Evolutionary conservation across 169 alveolate genomes (phyloP), one percentile per base, ranked within the genome.

Genomic region (Pseudocohnilembus persalinus): DNA sequence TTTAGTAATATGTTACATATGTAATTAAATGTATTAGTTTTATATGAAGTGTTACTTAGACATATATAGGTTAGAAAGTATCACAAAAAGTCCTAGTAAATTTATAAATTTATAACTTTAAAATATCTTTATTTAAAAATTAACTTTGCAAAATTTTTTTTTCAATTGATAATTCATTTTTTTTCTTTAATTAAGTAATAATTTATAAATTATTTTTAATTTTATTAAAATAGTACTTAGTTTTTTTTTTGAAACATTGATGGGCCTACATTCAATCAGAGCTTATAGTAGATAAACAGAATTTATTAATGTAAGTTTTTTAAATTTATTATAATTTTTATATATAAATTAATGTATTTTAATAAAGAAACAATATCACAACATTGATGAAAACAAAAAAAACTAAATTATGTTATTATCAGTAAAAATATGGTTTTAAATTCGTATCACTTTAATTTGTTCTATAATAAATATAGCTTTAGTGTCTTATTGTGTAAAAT

Each of bases 231-330:
- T n/a, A n/a, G 76, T 93, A 0, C 73, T 91, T 11, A 80, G 87
- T 73, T 84, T 77, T 73, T 87, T 93, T 32, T 77, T 95, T 31
- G 98, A 95, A 87, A 93, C 97, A 29, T 76, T 92, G 29, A 74
- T 84, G 65, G 97, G 97, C 16, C 77, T 81, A 29, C 35, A 88
- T 35, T 92, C 94, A 28, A 92, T 96, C 31, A 89, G 97, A 77
- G 90, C 96, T 16, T 96, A 90, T 87, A 31, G 64, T 27, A 85
- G 35, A 26, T 27, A 85, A 74, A 63, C 63, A n/a, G 76, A 78
- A 29, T 78, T 79, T 77, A n/a, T 64, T 20, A 33, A 29, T 25
- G 24, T 77, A 33, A 1, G 16, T 27, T 24, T 25, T 32, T 31
- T 49, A 49, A 49, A 49, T 49, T 11, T 11, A 49, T 4, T 49